phyloP scores from a whole-genome alignment of 495 filamentous ascomycete species.

The Neurospora terricola region DNA sequence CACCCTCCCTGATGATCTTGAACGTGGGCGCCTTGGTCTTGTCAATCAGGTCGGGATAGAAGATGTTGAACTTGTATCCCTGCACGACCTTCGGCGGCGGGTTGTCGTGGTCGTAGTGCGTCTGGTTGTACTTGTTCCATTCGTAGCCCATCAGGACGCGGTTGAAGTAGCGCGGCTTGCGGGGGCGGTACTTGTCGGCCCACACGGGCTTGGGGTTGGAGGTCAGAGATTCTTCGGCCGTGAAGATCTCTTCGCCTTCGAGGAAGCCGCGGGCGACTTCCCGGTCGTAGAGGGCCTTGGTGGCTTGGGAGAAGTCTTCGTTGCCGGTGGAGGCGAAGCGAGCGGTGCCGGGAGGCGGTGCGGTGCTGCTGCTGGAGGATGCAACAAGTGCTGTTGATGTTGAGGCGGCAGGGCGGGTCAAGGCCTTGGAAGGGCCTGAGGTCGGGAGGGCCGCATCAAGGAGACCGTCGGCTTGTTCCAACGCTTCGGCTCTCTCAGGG shows the following conservation, averaged over 20 bases:
- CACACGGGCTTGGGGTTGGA: slow-evolving; percentile 58
- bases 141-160: slow-evolving; percentile 98
- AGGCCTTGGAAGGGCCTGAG: slow-evolving; percentile 11
- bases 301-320: slow-evolving; percentile 86
- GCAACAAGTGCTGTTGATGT: slow-evolving; percentile 16
- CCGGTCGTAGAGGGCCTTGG: slow-evolving; percentile 82
- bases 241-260: slow-evolving; percentile 95
- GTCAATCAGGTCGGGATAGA: slow-evolving; percentile 98
- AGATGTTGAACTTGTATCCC: slow-evolving; percentile 99
- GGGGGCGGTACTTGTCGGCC: slow-evolving; percentile 82
- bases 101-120: slow-evolving; percentile 98
- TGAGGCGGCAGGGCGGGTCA: slow-evolving; percentile 16
- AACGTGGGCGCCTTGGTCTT: slow-evolving; percentile 91
- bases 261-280: slow-evolving; percentile 86
- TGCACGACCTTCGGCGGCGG: slow-evolving; percentile 97
- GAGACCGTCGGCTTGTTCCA: slow-evolving; percentile 25
- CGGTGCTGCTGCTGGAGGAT: slow-evolving; percentile 23
- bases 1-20: slow-evolving; percentile 85
- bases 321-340: slow-evolving; percentile 67
- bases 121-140: slow-evolving; percentile 99
- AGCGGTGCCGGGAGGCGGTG: slow-evolving; percentile 46
- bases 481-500: slow-evolving; percentile 53
- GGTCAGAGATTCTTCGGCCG: slow-evolving; percentile 76
- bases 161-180: slow-evolving; percentile 96
- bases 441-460: slow-evolving; percentile 8